A percentile compares a stretch with the other conserved stretches of the same genome.
These are phyloP conservation scores for Otatea glauca DNA, from an alignment of 176 grass and related monocot species.

Conservation along the genomic window DNA sequence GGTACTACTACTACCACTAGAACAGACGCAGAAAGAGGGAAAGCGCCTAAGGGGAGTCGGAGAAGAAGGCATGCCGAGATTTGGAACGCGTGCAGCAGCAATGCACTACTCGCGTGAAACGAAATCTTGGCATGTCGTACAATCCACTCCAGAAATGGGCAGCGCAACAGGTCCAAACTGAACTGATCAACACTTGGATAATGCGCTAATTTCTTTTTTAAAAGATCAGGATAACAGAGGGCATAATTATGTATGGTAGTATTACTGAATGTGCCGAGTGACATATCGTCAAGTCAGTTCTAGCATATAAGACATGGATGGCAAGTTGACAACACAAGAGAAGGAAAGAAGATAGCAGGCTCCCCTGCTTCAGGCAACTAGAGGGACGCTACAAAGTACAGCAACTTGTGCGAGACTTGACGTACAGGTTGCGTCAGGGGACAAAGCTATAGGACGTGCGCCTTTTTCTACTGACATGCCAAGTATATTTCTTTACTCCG, in stretches of 20 bases:
- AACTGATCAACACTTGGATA: not conserved
- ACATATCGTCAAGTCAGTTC: not conserved
- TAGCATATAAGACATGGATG: not conserved
- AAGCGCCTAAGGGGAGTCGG: not conserved
- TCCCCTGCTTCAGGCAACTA: not conserved
- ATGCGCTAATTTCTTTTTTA: not conserved
- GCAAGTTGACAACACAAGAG: not conserved
- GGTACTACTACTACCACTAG: too few relatives aligned
- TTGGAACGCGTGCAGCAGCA: slow-evolving; percentile 11
- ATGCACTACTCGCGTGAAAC: slow-evolving; percentile 20
- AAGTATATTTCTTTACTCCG: not conserved
- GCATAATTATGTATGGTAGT: not conserved
- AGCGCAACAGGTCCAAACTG: not conserved
- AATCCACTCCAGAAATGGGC: slow-evolving; percentile 27
- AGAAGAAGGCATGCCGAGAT: slow-evolving; percentile 13
- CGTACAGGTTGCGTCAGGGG: not conserved
- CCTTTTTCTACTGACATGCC: not conserved
- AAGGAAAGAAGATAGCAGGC: not conserved
- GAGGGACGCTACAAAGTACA: not conserved
- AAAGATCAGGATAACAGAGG: not conserved
- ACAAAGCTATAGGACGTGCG: not conserved
- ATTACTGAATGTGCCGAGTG: not conserved
- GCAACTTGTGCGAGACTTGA: not conserved
- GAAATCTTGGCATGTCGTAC: not conserved
- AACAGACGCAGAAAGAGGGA: not conserved